Percentiles rank a stretch among this genome's conserved stretches.
Conservation (phyloP, 2,329 filamentous ascomycete species). For the Fusarium sp. region DNA sequence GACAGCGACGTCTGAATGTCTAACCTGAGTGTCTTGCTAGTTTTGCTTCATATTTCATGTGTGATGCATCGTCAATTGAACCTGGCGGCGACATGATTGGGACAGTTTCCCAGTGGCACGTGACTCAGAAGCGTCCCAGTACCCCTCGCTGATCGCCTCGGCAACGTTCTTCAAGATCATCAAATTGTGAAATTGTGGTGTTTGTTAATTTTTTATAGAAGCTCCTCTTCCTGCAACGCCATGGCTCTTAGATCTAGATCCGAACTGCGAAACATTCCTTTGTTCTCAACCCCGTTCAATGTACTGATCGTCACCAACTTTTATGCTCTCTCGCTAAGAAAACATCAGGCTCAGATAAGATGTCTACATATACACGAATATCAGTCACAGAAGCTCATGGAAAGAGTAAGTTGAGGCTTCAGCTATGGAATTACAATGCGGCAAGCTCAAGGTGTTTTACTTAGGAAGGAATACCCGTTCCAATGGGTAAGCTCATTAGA, state of each 20-base stretch:
- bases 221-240: background rate
- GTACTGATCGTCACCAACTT: background rate
- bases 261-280: background rate
- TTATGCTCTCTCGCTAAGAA: background rate
- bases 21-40: too few relatives aligned
- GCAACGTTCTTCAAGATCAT: background rate
- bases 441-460: background rate
- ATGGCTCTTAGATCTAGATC: background rate
- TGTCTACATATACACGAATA: conserved; percentile 20
- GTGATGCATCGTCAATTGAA: background rate
- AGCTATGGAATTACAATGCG: fast-evolving
- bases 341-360: background rate
- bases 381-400: conserved; percentile 11
- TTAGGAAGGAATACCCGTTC: conserved; percentile 42
- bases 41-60: background rate
- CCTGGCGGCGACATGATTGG: background rate
- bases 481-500: background rate
- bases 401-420: background rate
- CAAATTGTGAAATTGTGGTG: background rate
- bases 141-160: background rate
- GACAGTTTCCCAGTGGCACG: background rate
- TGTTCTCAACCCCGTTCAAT: background rate
- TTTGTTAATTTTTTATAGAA: background rate
- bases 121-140: background rate
- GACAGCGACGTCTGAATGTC: fast-evolving